These are phyloP conservation scores for Apocynum venetum DNA, from an alignment of 257 asterid genomes.

Conservation along the genomic window DNA sequence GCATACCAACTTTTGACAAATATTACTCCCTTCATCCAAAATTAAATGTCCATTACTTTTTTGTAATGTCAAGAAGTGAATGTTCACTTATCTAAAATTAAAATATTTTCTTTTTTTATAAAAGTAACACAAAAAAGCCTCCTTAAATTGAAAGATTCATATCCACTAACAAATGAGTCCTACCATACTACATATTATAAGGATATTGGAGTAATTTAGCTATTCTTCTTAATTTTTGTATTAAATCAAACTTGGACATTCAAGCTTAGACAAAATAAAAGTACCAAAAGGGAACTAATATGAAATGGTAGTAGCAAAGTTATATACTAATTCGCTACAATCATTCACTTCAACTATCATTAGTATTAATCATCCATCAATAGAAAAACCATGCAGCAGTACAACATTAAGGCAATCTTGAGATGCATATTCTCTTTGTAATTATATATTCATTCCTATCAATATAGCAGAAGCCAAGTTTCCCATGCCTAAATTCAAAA, in stretches of 20 bases:
- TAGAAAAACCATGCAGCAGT: conserved; percentile 32
- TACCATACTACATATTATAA: not conserved
- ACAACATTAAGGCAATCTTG: conserved; percentile 5
- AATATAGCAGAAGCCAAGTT: conserved; percentile 22
- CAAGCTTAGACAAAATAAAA: not conserved
- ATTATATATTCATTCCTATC: not conserved
- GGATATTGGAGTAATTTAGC: not conserved
- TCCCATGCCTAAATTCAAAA: conserved; percentile 30
- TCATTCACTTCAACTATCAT: too few relatives aligned
- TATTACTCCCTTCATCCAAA: not conserved
- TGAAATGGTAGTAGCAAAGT: not conserved
- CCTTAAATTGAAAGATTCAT: not conserved
- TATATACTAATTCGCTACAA: not conserved
- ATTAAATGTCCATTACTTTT: not conserved
- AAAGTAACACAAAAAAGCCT: not conserved
- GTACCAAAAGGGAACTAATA: not conserved
- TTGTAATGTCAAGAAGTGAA: too few relatives aligned
- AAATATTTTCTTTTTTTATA: too few relatives aligned
- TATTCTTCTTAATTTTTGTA: not conserved
- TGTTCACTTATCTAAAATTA: too few relatives aligned
- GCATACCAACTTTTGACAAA: not conserved
- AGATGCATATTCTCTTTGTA: conserved; percentile 17
- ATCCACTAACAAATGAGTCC: not conserved
- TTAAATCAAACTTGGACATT: too few relatives aligned
- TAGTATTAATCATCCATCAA: conserved; percentile 16